A percentile compares a stretch with the other conserved stretches of the same genome.
phyloP scores from a whole-genome alignment of 2,329 filamentous ascomycete genomes.

The Nemania serpens region DNA sequence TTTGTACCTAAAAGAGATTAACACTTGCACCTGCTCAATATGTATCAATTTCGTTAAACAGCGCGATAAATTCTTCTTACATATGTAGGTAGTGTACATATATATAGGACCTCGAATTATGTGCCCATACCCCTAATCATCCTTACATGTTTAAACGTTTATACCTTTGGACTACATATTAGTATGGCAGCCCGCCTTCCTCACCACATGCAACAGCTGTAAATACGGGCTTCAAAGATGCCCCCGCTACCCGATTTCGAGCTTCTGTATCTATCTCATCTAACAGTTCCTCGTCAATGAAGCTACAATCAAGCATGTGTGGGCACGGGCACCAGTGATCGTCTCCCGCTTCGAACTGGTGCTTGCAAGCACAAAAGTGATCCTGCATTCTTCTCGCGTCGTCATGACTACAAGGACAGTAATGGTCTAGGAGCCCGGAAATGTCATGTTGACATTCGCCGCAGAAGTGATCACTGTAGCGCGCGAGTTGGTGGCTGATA shows the following conservation, averaged over 20 bases:
- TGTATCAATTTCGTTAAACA: no score
- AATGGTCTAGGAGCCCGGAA: constrained; percentile 10
- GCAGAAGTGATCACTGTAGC: constrained; percentile 15
- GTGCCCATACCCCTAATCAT: no score
- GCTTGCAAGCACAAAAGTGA: constrained; percentile 5
- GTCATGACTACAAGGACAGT: constrained; percentile 20
- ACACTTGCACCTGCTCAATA: no score
- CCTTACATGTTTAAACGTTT: no score
- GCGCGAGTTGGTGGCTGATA: neutral
- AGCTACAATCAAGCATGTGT: constrained; percentile 4
- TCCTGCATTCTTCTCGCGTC: neutral
- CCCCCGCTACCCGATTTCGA: neutral
- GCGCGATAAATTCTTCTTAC: no score
- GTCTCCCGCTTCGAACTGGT: neutral
- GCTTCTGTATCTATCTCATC: constrained; percentile 10
- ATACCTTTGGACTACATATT: no score
- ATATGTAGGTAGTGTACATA: no score
- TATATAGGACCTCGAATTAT: no score
- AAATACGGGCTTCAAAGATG: neutral
- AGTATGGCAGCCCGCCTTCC: no score
- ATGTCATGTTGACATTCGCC: constrained; percentile 17
- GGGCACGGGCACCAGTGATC: constrained; percentile 26
- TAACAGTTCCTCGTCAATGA: constrained; percentile 2
- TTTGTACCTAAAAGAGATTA: no score
- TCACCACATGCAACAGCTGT: neutral